Base-by-base conservation (phyloP, 768 basidiomycete genomes). In the Russula foetens region DNA sequence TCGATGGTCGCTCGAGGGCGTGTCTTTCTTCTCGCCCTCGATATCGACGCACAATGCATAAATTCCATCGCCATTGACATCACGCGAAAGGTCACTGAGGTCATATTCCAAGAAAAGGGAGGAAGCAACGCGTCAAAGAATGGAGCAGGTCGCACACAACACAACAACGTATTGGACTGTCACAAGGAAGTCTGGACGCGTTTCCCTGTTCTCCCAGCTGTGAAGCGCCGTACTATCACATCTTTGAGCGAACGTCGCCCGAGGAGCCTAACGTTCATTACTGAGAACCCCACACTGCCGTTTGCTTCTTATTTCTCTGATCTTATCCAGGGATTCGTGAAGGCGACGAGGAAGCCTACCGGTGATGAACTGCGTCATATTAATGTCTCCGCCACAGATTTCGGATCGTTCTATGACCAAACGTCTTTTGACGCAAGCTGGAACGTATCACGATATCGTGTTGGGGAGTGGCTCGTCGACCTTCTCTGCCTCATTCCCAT, bases 41-140 rank as follows among this genome's bases (percentile, higher is more conserved):
- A 81, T 52, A 60, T 69, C 6, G 38, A 68, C 1, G 31, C 65
- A 2, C 71, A 67, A 0, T 54, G 60, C 19, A 76, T 76, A 49
- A 67, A 66, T 14, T 86, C 84, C 0, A 24, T 79, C 8, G 75
- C 72, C 0, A 66, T 85, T 48, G 74, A 79, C 35, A 83, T 85
- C 63, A 82, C 80, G 6, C 77, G 75, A 56, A 82, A 79, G 60
- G 69, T 74, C 4, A 83, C 84, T 0, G 81, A 84, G 52, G 83
- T 81, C 56, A 74, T 72, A 54, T 84, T 86, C 72, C 74, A 75
- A 59, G 75, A 78, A 55, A 78, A 74, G 39, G 77, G 74, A 0
- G 47, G 43, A 29, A 68, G 66, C 11, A 55, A 57, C 11, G 49
- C 62, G 14, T 54, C 66, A 24, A 60, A 24, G 19, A 60, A 68